Evolutionary conservation across 177 flowering plant species (phyloP).

Genomic region (Telopea speciosissima): DNA sequence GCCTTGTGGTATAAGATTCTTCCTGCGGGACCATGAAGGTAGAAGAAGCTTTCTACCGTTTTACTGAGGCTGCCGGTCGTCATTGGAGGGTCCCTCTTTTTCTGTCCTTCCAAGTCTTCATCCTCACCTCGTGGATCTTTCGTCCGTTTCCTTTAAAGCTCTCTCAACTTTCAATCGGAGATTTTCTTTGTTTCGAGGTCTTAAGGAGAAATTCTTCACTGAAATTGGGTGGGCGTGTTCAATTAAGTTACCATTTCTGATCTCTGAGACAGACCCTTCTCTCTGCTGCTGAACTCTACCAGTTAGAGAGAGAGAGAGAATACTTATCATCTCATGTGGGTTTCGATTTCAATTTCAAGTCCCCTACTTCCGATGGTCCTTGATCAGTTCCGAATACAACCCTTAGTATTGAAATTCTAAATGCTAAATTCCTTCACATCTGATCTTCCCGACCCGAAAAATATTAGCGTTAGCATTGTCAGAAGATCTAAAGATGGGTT

Average conservation of each 20-base stretch:
- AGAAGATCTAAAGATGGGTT: constrained; percentile 51
- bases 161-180: not conserved
- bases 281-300: too few species aligned
- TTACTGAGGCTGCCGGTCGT: too few species aligned
- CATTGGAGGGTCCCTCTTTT: not conserved
- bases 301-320: not conserved
- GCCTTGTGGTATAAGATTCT: too few species aligned
- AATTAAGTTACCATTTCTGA: too few species aligned
- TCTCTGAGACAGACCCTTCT: too few species aligned
- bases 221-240: not conserved
- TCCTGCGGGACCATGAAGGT: too few species aligned
- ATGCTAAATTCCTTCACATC: not conserved
- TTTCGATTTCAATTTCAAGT: not conserved
- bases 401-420: not conserved
- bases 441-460: not conserved
- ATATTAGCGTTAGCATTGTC: too few species aligned
- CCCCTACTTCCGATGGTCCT: not conserved
- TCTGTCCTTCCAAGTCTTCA: too few species aligned
- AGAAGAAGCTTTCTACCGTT: too few species aligned
- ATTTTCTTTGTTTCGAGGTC: not conserved
- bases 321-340: not conserved
- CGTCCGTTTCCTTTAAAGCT: not conserved
- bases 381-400: not conserved
- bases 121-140: not conserved
- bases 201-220: too few species aligned